Evolutionary conservation across 495 filamentous ascomycete genomes (phyloP).

Genomic region (Aspergillus homomorphus): DNA sequence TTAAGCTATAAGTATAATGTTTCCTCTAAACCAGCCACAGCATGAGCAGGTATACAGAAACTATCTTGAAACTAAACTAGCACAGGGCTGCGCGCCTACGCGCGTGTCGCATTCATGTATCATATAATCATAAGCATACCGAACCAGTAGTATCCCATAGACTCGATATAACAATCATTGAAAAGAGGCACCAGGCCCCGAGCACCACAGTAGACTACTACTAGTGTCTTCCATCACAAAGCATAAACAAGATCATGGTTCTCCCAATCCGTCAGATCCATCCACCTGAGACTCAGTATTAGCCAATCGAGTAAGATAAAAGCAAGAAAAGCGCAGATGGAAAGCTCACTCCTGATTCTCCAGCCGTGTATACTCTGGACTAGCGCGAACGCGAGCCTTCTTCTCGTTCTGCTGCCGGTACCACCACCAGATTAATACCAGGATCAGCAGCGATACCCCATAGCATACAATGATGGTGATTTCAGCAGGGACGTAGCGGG

Average conservation of each 20-base stretch:
- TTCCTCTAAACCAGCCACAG: no score
- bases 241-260: slow-evolving; percentile 25
- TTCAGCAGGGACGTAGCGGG: slow-evolving; percentile 64
- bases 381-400: slow-evolving; percentile 52
- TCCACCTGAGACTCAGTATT: neutral
- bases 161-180: neutral
- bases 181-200: slow-evolving; percentile 1
- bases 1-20: no score
- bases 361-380: slow-evolving; percentile 58
- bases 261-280: slow-evolving; percentile 58
- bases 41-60: no score
- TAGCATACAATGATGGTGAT: slow-evolving; percentile 67
- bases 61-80: no score
- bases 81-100: no score
- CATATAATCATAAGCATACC: neutral
- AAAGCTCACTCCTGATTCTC: slow-evolving; percentile 64
- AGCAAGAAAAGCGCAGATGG: slow-evolving; percentile 9
- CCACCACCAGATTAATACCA: slow-evolving; percentile 62
- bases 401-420: slow-evolving; percentile 57
- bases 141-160: neutral
- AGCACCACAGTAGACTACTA: neutral
- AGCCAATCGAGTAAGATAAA: neutral
- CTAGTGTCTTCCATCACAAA: neutral
- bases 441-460: slow-evolving; percentile 50
- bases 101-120: no score